These are phyloP conservation scores for Citrullus amarus DNA, from an alignment of 306 rosid genomes.

Conservation along the genomic window DNA sequence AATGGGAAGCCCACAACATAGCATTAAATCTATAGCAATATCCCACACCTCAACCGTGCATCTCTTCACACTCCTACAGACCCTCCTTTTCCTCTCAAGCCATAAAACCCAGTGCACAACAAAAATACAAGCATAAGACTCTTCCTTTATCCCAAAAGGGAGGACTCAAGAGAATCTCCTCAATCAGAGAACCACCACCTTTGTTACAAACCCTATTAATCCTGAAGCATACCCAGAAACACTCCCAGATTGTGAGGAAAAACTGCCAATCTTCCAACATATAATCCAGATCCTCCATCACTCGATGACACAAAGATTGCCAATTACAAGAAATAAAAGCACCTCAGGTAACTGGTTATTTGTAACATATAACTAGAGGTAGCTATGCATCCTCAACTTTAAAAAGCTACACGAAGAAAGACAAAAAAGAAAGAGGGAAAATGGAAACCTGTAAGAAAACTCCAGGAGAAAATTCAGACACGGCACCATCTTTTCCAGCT, in stretches of 20 bases:
- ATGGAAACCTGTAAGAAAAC: slow-evolving; percentile 78
- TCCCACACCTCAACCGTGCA: too few species aligned
- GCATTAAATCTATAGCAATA: too few species aligned
- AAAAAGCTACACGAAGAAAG: background rate
- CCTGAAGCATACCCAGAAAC: background rate
- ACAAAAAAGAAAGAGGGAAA: background rate
- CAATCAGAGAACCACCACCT: background rate
- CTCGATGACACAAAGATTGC: background rate
- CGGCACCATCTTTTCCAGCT: slow-evolving; percentile 79
- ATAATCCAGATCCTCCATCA: background rate
- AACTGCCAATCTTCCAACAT: background rate
- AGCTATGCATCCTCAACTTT: background rate
- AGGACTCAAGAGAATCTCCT: background rate
- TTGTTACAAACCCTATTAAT: background rate
- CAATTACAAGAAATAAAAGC: background rate
- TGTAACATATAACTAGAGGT: background rate
- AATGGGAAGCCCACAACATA: too few species aligned
- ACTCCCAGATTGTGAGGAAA: too few species aligned
- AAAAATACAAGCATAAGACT: background rate
- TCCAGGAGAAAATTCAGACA: slow-evolving; percentile 77
- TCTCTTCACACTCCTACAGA: too few species aligned
- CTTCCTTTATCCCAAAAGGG: background rate
- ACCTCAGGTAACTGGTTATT: background rate
- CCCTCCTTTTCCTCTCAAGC: background rate
- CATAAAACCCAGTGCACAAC: background rate